Base-by-base conservation (phyloP, 495 filamentous ascomycete species). In the Glutinoglossum americanum region DNA sequence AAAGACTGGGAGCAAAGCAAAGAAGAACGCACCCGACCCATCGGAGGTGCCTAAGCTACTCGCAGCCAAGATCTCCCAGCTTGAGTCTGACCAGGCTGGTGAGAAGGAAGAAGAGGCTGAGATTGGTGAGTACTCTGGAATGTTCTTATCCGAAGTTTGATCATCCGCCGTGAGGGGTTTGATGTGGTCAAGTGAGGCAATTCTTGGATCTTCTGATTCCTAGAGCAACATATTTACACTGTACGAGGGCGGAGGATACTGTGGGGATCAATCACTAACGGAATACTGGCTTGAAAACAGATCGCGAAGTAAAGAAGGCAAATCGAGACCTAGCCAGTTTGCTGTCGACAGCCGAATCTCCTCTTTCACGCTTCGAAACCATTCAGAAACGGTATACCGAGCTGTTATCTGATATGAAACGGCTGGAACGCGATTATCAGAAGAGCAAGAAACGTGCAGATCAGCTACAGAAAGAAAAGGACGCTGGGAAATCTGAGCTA, bases 371-470 rank as follows among this genome's bases (percentile, higher is more conserved):
- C 62, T 83, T 97, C 59, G 92, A 98, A 26, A 78, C 82, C 21
- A 77, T 96, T 1, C 87, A 89, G 60, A 93, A 86, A 62, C 87
- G 87, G 64, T 96, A 89, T 59, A 85, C 85, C 48, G 89, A 97
- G 60, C 78, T 96, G 2, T 74, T 95, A 55, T 81, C 84, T 41
- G 87, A 94, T 58, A 93, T 98, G 87, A 94, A 94, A 64, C 81
- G 87, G 55, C 76, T 93, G 59, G 90, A 97, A 66, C 84, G 89
- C 30, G 92, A 97, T 57, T 86, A 94, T 64, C 75, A 84, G 44
- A 97, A 94, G 71, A 89, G 88, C 64, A 94, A 94, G 72, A 98
- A 96, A 70, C 82, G 88, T 9, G 87, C 84, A 17, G 92, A 98
- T 69, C 84, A 88, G 63, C 67, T 97, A 58, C 92, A 98, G 70